Evolutionary conservation across 176 grass and related monocot species (phyloP).

Genomic region (Secale cereale): DNA sequence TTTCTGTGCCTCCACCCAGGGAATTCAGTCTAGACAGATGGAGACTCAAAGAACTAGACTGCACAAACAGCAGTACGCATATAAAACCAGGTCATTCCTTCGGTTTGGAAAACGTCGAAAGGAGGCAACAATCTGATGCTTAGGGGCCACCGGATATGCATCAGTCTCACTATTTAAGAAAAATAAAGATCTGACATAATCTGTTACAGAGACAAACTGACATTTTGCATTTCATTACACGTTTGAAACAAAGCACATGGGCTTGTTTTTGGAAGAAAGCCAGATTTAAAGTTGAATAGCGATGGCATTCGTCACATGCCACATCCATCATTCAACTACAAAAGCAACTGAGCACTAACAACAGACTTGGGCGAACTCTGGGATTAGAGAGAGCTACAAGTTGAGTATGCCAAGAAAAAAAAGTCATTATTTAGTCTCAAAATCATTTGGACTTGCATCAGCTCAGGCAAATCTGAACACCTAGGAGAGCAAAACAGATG

Average conservation of each 20-base stretch:
- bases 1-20: neutral
- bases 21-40: neutral
- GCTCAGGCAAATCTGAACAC: conserved; percentile 83
- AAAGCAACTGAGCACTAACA: conserved; percentile 4
- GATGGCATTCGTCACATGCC: neutral
- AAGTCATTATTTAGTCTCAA: conserved; percentile 35
- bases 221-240: neutral
- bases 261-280: neutral
- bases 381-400: neutral
- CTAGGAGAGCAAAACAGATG: conserved; percentile 93
- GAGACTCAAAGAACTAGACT: too few species aligned
- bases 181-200: neutral
- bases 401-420: neutral
- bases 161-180: neutral
- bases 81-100: neutral
- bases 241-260: neutral
- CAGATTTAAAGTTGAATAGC: neutral
- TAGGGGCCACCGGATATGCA: neutral
- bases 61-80: neutral
- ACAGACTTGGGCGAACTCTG: neutral
- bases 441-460: conserved; percentile 94
- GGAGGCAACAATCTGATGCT: neutral
- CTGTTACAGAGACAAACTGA: neutral
- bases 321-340: neutral
- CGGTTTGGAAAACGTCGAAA: neutral